Base-by-base conservation (phyloP, 2,329 filamentous ascomycete species). In the Pseudopithomyces maydicus region DNA sequence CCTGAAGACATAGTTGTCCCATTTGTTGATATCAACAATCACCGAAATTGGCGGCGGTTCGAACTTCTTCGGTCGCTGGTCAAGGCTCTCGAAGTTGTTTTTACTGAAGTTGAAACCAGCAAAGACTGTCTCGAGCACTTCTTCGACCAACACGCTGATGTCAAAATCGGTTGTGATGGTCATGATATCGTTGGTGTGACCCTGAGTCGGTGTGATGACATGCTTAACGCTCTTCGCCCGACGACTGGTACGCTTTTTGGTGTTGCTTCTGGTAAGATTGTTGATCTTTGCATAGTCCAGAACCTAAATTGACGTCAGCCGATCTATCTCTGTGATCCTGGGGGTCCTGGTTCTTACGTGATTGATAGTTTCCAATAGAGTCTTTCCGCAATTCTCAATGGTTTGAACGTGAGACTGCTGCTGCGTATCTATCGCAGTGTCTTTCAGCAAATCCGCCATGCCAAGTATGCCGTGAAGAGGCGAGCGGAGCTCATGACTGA, bases 401-500 rank as follows among this genome's bases (percentile, higher is more conserved):
- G 72, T 76, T 19, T 72, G 64, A 6, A 75, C 55, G 53, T 75
- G 73, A 20, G 61, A 70, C 3, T 86, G 50, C 77, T 84, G 71
- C 43, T 74, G 69, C 19, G 59, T 57, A 15, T 74, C 71, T 10
- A 72, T 66, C 7, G 53, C n/a, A 1, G 71, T 72, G 23, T 73
- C 70, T 46, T 71, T 70, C 2, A 76, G 58, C 7, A 76, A 52
- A 55, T 75, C 73, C 7, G 66, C 70, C 63, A 73, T 73, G 0
- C 83, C 80, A 0, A 88, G 72, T 32, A 88, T 82, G 2, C 85
- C 86, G 54, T 88, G 85, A 0, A 88, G 74, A 0, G 86, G 86
- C 1, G 82, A 85, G 4, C 86, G 78, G 14, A 88, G 72, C 65
- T 88, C 86, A 63, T 88, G 86, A 2, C 82, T 85, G 6, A 88